phyloP scores from a whole-genome alignment of 108 stramenopile species.

The Chaetoceros muelleri region DNA sequence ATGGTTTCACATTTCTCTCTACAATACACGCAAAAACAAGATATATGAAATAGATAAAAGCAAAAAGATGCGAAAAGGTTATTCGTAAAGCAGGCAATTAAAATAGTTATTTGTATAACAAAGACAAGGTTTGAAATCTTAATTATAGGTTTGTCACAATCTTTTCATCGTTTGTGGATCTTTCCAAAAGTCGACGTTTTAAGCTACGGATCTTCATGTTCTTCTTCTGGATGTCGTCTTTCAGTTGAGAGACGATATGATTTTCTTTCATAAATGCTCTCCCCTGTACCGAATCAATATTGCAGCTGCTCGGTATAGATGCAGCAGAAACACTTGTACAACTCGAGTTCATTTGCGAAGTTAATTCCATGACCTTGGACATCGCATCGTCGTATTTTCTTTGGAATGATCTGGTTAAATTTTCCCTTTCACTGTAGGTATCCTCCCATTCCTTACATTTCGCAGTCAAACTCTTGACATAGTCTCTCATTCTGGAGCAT shows the following conservation, averaged over 20 bases:
- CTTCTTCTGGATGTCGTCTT: background rate
- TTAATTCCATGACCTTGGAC: background rate
- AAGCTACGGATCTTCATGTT: background rate
- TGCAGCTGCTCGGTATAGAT: background rate
- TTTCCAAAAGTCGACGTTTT: background rate
- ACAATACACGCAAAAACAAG: too few relatives aligned
- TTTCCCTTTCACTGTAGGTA: conserved; percentile 22
- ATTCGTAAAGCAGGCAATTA: too few relatives aligned
- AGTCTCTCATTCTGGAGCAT: conserved; percentile 22
- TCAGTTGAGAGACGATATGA: too few relatives aligned
- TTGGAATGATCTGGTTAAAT: background rate
- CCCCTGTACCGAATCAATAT: too few relatives aligned
- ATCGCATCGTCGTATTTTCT: background rate
- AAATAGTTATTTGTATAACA: too few relatives aligned
- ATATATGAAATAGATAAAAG: too few relatives aligned
- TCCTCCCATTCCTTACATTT: conserved; percentile 44
- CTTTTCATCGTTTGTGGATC: background rate
- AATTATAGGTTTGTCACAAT: too few relatives aligned
- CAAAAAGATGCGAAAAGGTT: too few relatives aligned
- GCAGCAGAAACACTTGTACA: background rate
- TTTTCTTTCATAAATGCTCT: too few relatives aligned
- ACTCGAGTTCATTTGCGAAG: background rate
- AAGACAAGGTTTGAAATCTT: too few relatives aligned
- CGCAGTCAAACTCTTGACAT: conserved; percentile 26
- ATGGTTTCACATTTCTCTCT: too few relatives aligned